phyloP scores from a whole-genome alignment of 441 rosid species.

The Sinapis alba region DNA sequence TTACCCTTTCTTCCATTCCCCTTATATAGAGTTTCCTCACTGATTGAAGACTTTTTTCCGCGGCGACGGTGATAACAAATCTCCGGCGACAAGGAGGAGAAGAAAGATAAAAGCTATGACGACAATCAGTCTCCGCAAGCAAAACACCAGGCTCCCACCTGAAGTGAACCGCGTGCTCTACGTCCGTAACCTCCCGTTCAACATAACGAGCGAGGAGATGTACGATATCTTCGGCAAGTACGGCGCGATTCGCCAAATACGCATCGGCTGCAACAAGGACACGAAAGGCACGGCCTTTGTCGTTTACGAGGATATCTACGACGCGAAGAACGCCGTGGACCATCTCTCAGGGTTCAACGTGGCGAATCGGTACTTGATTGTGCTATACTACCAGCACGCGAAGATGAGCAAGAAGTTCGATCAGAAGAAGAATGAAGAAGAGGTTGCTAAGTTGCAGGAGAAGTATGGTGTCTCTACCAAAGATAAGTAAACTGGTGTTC shows the following conservation, averaged over 20 bases:
- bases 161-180: slow-evolving; percentile 92
- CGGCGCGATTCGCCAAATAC: slow-evolving; percentile 95
- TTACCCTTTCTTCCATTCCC: neutral
- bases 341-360: slow-evolving; percentile 98
- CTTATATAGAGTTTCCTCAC: neutral
- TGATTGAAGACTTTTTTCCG: neutral
- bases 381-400: slow-evolving; percentile 86
- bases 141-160: slow-evolving; percentile 89
- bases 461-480: slow-evolving; percentile 92
- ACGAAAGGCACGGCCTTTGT: slow-evolving; percentile 95
- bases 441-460: slow-evolving; percentile 88
- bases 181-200: slow-evolving; percentile 95
- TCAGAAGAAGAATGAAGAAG: slow-evolving; percentile 94
- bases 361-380: slow-evolving; percentile 88
- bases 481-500: slow-evolving; percentile 60
- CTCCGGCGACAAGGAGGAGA: slow-evolving; percentile 3
- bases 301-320: slow-evolving; percentile 94
- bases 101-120: slow-evolving; percentile 47
- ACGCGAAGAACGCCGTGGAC: slow-evolving; percentile 95
- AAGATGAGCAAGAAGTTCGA: slow-evolving; percentile 99
- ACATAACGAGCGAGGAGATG: slow-evolving; percentile 98
- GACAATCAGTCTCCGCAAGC: slow-evolving; percentile 75
- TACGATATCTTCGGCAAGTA: slow-evolving; percentile 97
- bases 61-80: slow-evolving; percentile 18
- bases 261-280: slow-evolving; percentile 83